Evolutionary conservation across 257 asterid genomes (phyloP).

Genomic region (Solanum infundibuliforme): DNA sequence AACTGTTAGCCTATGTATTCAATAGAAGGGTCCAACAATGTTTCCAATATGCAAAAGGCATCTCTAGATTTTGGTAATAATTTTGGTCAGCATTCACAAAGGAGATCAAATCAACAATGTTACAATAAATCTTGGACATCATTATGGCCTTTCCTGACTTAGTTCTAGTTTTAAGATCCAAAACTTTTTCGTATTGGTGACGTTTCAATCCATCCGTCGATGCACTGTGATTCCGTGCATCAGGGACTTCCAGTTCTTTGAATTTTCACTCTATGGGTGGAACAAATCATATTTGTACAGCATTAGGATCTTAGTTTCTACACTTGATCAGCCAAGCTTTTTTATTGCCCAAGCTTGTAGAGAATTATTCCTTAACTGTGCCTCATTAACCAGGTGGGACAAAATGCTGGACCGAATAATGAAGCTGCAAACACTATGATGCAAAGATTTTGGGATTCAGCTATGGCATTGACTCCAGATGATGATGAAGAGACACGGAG

Average conservation of each 20-base stretch:
- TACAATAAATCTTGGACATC: not conserved
- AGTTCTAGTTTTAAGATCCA: not conserved
- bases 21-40: not conserved
- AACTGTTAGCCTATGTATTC: not conserved
- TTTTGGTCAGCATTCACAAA: not conserved
- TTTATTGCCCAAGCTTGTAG: not conserved
- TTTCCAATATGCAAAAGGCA: not conserved
- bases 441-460: constrained; percentile 97
- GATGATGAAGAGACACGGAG: constrained; percentile 80
- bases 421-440: constrained; percentile 77
- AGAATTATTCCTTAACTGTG: not conserved
- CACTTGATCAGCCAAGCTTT: not conserved
- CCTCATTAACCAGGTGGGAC: constrained; percentile 56
- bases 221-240: not conserved
- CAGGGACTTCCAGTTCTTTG: not conserved
- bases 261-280: not conserved
- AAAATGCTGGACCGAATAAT: constrained; percentile 45
- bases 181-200: not conserved
- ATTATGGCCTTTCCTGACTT: not conserved
- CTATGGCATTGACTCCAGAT: constrained; percentile 71
- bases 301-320: not conserved
- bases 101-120: not conserved
- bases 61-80: not conserved
- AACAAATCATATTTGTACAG: not conserved
- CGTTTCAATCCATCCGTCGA: not conserved